phyloP scores from a whole-genome alignment of 169 alveolate genomes.

The Plasmodium billcollinsi region DNA sequence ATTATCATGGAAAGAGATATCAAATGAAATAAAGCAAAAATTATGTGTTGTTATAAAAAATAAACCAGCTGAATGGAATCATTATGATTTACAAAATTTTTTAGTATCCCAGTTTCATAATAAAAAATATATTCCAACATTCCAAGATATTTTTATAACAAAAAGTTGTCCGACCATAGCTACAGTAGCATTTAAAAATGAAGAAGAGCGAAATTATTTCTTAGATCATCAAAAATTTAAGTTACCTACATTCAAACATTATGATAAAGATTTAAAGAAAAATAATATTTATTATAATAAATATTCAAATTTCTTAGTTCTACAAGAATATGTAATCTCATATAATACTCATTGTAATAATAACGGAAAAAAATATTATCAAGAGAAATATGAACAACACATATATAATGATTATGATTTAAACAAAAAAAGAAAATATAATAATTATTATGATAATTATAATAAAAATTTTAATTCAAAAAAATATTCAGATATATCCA shows the following conservation, averaged over 20 bases:
- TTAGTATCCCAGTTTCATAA: constrained; percentile 34
- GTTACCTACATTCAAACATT: constrained; percentile 6
- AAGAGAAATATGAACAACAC: constrained; percentile 1
- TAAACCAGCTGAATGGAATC: constrained; percentile 52
- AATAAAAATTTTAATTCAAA: neutral
- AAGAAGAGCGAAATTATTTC: constrained; percentile 5
- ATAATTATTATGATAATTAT: neutral
- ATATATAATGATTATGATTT: constrained; percentile 9
- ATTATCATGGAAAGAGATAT: constrained; percentile 40
- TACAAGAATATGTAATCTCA: constrained; percentile 25
- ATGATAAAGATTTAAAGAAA: constrained; percentile 1
- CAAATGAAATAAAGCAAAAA: constrained; percentile 29
- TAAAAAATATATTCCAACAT: constrained; percentile 5
- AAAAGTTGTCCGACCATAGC: constrained; percentile 52
- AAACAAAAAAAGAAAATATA: neutral
- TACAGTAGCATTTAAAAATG: constrained; percentile 44
- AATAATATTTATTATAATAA: constrained; percentile 4
- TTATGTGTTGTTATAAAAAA: constrained; percentile 44
- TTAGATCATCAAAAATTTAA: constrained; percentile 21
- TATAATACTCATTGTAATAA: neutral
- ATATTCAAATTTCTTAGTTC: constrained; percentile 20
- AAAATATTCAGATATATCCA: neutral
- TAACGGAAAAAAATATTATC: neutral
- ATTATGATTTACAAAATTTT: constrained; percentile 30
- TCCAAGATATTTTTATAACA: constrained; percentile 44